Evolutionary conservation across 2,329 filamentous ascomycete species (phyloP), one percentile per base, ranked within the genome.

Genomic region (Colletotrichum camelliae): DNA sequence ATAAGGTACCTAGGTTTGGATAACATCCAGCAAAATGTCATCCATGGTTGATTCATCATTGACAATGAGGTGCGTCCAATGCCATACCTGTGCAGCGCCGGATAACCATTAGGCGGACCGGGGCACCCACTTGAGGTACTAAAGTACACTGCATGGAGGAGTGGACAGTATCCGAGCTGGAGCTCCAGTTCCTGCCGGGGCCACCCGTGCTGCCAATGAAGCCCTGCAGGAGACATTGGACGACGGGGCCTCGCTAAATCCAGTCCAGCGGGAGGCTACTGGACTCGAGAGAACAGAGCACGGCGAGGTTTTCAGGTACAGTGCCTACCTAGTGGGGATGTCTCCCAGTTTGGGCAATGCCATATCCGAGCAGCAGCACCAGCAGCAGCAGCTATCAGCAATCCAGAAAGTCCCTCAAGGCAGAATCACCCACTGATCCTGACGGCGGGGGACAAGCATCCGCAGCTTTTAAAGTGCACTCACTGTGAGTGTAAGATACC

Each of bases 291-390:
- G 43, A 52, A 21, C n/a, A 52, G 43, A 52, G 27, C 70, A 60
- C 27, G 58, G 52, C 48, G 66, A 67, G n/a, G 24, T 58, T 64
- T 60, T 74, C 71, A 70, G 7, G n/a, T 65, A 70, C 66, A 70
- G 71, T 74, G 60, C n/a, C 39, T 7, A 18, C n/a, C 39, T 7
- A 18, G 24, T 58, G 35, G 62, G 67, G 60, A 43, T n/a, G 9
- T 7, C 33, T 27, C 37, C 39, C 58, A 12, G 21, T 62, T n/a
- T 29, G 67, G 57, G 9, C 35, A 62, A 31, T 35, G 57, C 72
- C 35, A 66, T 55, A 55, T 70, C 67, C 43, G 67, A 69, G 24
- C 35, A 72, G 70, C 55, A 43, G 9, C 33, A 69, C 24, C 39
- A 57, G 39, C 62, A 62, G 39, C 62, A 62, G 24, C 55, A 60